Conservation (phyloP, 179 eudicot species). For the Amaranthus tricolor region DNA sequence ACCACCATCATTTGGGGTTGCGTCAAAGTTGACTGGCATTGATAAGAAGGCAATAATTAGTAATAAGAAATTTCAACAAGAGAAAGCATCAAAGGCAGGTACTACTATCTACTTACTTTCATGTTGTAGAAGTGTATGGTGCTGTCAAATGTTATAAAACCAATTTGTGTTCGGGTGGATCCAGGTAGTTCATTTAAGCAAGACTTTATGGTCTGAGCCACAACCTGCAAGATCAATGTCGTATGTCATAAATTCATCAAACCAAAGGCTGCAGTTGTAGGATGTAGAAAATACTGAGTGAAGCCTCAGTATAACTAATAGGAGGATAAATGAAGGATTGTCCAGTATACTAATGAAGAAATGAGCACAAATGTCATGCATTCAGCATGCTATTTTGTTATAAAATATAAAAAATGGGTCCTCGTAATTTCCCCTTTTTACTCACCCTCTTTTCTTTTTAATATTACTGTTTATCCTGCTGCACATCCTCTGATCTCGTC, state of each 20-base stretch:
- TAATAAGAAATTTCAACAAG: not conserved
- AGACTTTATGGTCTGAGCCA: conserved; percentile 89
- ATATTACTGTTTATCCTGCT: too few species aligned
- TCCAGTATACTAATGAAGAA: not conserved
- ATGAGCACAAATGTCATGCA: too few species aligned
- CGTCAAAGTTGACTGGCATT: conserved; percentile 81
- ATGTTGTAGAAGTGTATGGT: conserved; percentile 89
- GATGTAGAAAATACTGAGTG: not conserved
- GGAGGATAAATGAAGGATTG: not conserved
- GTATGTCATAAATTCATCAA: conserved; percentile 1
- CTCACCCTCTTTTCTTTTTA: too few species aligned
- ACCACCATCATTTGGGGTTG: conserved; percentile 99
- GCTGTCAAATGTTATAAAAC: conserved; percentile 97
- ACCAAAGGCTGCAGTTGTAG: conserved; percentile 4
- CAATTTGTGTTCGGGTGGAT: conserved; percentile 88
- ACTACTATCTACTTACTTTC: conserved; percentile 59
- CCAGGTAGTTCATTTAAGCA: conserved; percentile 88
- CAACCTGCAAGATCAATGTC: conserved; percentile 50
- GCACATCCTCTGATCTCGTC: too few species aligned
- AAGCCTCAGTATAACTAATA: not conserved
- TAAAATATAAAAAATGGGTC: too few species aligned
- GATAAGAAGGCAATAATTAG: conserved; percentile 29
- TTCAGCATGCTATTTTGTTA: too few species aligned
- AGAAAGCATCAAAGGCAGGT: not conserved
- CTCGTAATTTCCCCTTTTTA: too few species aligned